Evolutionary conservation across 2,329 filamentous ascomycete species (phyloP).

Genomic region (Sporothrix pseudoabietina): DNA sequence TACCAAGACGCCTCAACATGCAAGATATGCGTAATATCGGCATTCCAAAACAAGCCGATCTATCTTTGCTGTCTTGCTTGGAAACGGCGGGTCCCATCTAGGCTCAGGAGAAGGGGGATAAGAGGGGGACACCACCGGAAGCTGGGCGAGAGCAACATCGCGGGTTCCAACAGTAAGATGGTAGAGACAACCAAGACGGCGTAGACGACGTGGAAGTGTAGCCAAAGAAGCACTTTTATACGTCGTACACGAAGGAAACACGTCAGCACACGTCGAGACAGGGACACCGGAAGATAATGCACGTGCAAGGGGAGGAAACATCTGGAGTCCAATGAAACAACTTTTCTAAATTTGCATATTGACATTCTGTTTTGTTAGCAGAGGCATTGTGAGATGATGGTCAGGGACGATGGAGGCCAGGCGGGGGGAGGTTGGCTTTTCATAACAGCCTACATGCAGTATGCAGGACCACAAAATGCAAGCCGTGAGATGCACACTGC

Average conservation of each 20-base stretch:
- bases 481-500: neutral
- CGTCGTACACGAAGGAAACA: neutral
- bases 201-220: neutral
- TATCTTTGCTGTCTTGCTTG: neutral
- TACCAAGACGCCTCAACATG: neutral
- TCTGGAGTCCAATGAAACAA: neutral
- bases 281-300: neutral
- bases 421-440: neutral
- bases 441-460: neutral
- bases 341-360: neutral
- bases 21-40: neutral
- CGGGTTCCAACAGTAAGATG: neutral
- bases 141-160: neutral
- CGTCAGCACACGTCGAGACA: neutral
- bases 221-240: neutral
- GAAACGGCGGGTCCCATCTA: conserved; percentile 9
- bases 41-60: neutral
- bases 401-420: conserved; percentile 5
- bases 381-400: neutral
- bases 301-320: neutral
- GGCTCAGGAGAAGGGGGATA: neutral
- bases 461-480: neutral
- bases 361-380: neutral
- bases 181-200: neutral
- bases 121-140: neutral